Evolutionary conservation across 352 stramenopile genomes (phyloP).

Genomic region (Pythium diclinum): DNA sequence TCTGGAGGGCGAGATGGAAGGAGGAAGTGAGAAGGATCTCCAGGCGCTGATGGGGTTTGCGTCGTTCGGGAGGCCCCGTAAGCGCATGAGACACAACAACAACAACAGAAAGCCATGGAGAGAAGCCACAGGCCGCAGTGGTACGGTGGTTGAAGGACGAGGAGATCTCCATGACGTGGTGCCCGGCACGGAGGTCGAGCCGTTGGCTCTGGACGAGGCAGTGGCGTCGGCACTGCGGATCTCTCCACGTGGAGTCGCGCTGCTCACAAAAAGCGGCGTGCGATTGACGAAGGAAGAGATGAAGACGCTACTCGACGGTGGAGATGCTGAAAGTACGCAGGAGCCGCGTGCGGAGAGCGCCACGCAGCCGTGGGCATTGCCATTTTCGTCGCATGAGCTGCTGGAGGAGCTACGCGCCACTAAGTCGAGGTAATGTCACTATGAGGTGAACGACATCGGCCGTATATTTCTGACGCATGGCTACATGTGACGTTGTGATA

Average conservation of each 20-base stretch:
- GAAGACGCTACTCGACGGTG: not conserved
- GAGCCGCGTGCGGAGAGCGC: not conserved
- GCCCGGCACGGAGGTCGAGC: slow-evolving; percentile 10
- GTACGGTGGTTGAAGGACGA: not conserved
- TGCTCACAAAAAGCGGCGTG: slow-evolving; percentile 2
- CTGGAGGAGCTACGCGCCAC: slow-evolving; percentile 7
- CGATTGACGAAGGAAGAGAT: not conserved
- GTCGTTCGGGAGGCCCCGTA: slow-evolving; percentile 45
- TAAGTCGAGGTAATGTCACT: slow-evolving; percentile 27
- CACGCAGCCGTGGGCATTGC: slow-evolving; percentile 1
- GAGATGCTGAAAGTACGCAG: not conserved
- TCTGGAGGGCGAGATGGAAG: slow-evolving; percentile 16
- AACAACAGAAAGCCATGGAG: not conserved
- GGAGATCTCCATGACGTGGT: slow-evolving; percentile 17
- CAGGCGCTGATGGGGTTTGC: slow-evolving; percentile 56
- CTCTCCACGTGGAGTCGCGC: slow-evolving; percentile 6
- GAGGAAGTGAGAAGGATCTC: slow-evolving; percentile 28
- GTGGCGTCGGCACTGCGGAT: slow-evolving; percentile 10
- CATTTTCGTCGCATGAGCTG: slow-evolving; percentile 16
- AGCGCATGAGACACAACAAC: slow-evolving; percentile 5
- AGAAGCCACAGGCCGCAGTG: not conserved
- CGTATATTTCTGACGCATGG: slow-evolving; percentile 23
- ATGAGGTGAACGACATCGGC: not conserved
- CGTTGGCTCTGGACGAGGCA: not conserved
- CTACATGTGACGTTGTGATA: slow-evolving; percentile 15